phyloP scores from a whole-genome alignment of 495 filamentous ascomycete genomes.

The Astrothelium subdiscretum region DNA sequence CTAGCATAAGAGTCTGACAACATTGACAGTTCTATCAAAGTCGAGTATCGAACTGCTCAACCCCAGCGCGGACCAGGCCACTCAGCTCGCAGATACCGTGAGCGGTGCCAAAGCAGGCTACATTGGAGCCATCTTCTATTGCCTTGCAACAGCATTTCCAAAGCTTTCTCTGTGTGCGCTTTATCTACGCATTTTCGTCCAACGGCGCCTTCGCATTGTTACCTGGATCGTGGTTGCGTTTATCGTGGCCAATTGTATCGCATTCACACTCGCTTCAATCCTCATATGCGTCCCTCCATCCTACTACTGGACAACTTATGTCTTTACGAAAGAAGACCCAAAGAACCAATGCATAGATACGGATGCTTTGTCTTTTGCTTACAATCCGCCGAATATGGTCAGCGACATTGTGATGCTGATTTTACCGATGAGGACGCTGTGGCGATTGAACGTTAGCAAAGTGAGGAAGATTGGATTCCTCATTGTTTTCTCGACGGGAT shows the following conservation, averaged over 20 bases:
- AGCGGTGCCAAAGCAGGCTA: background rate
- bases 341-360: background rate
- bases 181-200: background rate
- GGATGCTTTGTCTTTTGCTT: background rate
- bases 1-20: background rate
- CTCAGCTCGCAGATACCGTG: background rate
- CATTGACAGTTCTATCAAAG: background rate
- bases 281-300: background rate
- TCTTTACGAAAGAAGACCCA: background rate
- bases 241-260: background rate
- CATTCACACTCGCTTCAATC: background rate
- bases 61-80: background rate
- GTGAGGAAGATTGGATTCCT: background rate
- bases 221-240: background rate
- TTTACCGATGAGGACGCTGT: background rate
- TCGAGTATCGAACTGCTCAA: background rate
- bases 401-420: background rate
- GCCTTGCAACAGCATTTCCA: background rate
- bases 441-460: background rate
- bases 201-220: background rate
- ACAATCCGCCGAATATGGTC: background rate
- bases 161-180: background rate
- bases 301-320: background rate
- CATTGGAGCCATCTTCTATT: background rate
- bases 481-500: background rate